Conservation (phyloP, 352 stramenopile species). For the Pythium dissimile region DNA sequence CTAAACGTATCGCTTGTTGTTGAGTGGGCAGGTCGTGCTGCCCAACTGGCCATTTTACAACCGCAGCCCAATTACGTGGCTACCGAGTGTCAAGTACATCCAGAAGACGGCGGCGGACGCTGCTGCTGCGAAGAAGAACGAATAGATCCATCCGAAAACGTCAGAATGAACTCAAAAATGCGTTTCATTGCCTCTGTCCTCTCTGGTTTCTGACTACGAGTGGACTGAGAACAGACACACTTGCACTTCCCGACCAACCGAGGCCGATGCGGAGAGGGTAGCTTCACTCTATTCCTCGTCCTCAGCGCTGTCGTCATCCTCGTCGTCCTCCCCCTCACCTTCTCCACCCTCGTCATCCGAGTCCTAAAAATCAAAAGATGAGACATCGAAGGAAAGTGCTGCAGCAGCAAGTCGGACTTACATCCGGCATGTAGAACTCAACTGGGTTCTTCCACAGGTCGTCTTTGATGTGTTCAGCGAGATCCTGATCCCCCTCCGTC, state of each 20-base stretch:
- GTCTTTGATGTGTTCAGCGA: slow-evolving; percentile 78
- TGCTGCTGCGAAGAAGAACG: slow-evolving; percentile 22
- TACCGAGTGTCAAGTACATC: slow-evolving; percentile 71
- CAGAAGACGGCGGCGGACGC: slow-evolving; percentile 38
- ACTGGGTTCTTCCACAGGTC: slow-evolving; percentile 76
- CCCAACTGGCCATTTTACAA: slow-evolving; percentile 87
- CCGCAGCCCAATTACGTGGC: slow-evolving; percentile 79
- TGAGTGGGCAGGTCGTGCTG: slow-evolving; percentile 67
- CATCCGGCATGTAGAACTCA: slow-evolving; percentile 41
- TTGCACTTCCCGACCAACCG: too few species aligned
- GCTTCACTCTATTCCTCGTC: slow-evolving; percentile 26
- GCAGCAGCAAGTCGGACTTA: background rate
- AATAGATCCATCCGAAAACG: slow-evolving; percentile 6
- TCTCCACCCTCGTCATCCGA: slow-evolving; percentile 25
- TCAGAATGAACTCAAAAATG: slow-evolving; percentile 19
- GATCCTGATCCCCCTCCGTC: slow-evolving; percentile 49
- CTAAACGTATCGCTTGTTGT: too few species aligned
- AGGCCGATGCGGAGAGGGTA: too few species aligned
- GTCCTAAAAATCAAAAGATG: slow-evolving; percentile 17
- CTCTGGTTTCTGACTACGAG: too few species aligned
- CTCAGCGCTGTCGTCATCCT: slow-evolving; percentile 30
- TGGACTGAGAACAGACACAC: too few species aligned
- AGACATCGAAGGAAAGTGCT: background rate
- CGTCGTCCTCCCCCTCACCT: slow-evolving; percentile 27
- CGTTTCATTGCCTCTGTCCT: slow-evolving; percentile 3